A percentile compares a stretch with the other conserved stretches of the same genome.
These are phyloP conservation scores for Cruciata laevipes DNA, from an alignment of 257 asterid genomes.

Conservation along the genomic window DNA sequence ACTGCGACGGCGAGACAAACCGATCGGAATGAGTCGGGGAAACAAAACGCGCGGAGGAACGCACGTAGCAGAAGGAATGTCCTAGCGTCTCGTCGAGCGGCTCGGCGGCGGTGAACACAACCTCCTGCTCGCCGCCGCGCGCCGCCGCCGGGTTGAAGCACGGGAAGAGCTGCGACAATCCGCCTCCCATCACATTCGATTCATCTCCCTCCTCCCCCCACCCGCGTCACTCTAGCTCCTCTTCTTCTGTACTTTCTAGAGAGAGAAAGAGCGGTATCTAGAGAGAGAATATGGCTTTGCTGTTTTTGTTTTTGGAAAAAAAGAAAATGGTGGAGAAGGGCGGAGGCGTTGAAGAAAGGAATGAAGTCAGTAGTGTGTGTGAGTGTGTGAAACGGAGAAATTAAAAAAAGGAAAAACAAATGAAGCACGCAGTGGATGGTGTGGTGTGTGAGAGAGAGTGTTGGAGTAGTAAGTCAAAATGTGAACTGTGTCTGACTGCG, in stretches of 20 bases:
- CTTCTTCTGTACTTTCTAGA: not conserved
- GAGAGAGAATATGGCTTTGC: not conserved
- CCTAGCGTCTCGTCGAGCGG: conserved; percentile 95
- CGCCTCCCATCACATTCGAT: conserved; percentile 90
- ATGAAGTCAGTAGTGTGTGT: conserved; percentile 6
- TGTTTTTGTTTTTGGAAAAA: not conserved
- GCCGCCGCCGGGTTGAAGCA: conserved; percentile 72
- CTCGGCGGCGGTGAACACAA: conserved; percentile 42
- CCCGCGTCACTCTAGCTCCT: conserved; percentile 4
- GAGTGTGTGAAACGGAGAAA: conserved; percentile 3
- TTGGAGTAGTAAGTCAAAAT: not conserved
- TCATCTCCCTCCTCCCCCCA: conserved; percentile 60
- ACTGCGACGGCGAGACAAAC: conserved; percentile 80
- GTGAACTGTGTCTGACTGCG: conserved; percentile 3
- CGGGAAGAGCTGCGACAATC: conserved; percentile 81
- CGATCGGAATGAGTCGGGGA: conserved; percentile 93
- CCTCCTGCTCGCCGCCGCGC: conserved; percentile 63
- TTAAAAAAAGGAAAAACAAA: not conserved
- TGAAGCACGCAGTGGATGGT: conserved; percentile 3
- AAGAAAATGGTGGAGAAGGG: not conserved
- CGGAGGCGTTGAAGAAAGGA: conserved; percentile 6
- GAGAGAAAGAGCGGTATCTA: conserved; percentile 6
- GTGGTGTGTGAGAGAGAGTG: not conserved
- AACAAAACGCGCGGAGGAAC: conserved; percentile 81
- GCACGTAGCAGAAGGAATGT: conserved; percentile 96